Evolutionary conservation across 768 basidiomycete species (phyloP).

Genomic region (Naganishia antarctica): DNA sequence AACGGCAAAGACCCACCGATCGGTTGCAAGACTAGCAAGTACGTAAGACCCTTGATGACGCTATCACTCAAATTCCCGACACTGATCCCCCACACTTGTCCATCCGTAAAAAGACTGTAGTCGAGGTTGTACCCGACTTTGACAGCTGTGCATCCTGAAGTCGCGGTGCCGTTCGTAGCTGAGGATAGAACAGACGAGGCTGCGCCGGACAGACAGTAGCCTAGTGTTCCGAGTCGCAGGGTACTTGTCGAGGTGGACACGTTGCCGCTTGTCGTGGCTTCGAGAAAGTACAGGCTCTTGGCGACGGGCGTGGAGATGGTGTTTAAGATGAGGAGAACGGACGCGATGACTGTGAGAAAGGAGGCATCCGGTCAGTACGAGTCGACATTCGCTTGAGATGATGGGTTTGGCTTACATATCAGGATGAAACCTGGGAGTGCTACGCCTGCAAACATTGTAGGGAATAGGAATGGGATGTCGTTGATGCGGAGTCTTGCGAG

Average conservation of each 20-base stretch:
- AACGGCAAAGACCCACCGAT: conserved; percentile 5
- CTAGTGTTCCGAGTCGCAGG: conserved; percentile 14
- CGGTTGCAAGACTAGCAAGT: conserved; percentile 20
- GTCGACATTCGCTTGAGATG: neutral
- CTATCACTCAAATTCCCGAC: neutral
- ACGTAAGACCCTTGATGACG: conserved; percentile 21
- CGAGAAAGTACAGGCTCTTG: conserved; percentile 60
- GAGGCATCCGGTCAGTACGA: neutral
- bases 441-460: conserved; percentile 13
- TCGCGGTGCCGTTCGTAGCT: neutral
- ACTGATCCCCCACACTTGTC: neutral
- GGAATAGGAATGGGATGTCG: no score
- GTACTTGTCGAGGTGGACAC: neutral
- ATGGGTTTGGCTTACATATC: neutral
- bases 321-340: conserved; percentile 70
- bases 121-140: conserved; percentile 15
- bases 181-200: neutral
- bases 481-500: no score
- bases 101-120: conserved; percentile 8
- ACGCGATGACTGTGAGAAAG: conserved; percentile 53
- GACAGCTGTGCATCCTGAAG: conserved; percentile 17
- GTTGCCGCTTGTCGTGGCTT: conserved; percentile 40
- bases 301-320: conserved; percentile 71
- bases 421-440: conserved; percentile 22
- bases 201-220: conserved; percentile 15